Conservation (phyloP, 2,329 filamentous ascomycete species). For the Cladosporium oxysporum region DNA sequence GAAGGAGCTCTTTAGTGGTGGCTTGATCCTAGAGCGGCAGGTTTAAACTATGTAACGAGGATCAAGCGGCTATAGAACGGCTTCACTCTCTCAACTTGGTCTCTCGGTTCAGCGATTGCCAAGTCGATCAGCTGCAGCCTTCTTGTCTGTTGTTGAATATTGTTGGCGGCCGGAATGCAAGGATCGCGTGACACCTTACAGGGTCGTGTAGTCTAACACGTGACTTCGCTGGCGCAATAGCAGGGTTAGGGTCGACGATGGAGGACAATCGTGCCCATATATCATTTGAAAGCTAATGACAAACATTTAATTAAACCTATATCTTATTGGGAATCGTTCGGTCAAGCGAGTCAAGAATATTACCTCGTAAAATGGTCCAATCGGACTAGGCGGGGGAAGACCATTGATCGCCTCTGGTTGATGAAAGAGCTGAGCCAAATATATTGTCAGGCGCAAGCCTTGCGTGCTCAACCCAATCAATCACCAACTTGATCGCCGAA, state of each 20-base stretch:
- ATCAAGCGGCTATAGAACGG: neutral
- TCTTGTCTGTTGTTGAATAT: neutral
- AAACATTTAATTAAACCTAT: neutral
- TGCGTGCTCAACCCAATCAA: neutral
- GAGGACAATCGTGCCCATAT: neutral
- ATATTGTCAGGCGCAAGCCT: neutral
- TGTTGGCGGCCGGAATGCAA: neutral
- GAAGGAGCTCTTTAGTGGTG: neutral
- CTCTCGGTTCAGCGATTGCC: neutral
- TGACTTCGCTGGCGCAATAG: neutral
- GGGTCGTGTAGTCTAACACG: neutral
- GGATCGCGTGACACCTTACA: neutral
- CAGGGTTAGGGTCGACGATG: neutral
- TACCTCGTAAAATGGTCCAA: neutral
- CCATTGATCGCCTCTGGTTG: neutral
- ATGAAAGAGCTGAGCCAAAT: neutral
- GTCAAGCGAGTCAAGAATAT: neutral
- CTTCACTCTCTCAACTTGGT: neutral
- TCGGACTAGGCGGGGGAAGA: neutral
- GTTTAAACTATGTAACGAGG: neutral
- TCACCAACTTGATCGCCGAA: neutral
- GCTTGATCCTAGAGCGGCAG: neutral
- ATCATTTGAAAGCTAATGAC: neutral
- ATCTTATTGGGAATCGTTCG: neutral
- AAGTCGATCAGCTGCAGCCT: neutral